Conservation (phyloP, 441 rosid genomes). For the Corymbia citriodora region DNA sequence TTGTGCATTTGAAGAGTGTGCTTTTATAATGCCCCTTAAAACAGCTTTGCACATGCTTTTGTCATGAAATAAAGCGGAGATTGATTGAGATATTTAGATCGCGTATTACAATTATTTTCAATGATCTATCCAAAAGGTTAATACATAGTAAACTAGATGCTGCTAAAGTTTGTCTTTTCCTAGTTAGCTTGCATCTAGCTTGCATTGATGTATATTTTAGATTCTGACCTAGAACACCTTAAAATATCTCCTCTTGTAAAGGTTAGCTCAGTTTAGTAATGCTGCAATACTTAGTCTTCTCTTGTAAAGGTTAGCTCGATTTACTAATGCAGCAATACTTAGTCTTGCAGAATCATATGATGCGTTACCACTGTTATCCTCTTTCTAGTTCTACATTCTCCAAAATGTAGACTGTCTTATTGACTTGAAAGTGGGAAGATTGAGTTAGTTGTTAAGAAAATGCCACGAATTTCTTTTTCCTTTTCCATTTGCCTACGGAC, state of each 20-base stretch:
- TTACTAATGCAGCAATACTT: background rate
- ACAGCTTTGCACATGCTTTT: background rate
- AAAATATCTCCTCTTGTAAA: background rate
- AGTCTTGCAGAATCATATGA: background rate
- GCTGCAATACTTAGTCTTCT: background rate
- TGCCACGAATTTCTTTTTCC: background rate
- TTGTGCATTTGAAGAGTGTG: background rate
- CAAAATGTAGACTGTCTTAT: background rate
- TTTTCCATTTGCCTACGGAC: background rate
- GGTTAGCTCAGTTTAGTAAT: background rate
- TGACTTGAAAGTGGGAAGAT: background rate
- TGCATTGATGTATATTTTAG: background rate
- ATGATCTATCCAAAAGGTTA: background rate
- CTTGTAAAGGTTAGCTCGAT: background rate
- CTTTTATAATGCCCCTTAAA: background rate
- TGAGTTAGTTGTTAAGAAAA: background rate
- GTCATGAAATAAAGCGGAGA: background rate
- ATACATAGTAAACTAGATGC: background rate
- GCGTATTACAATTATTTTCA: background rate
- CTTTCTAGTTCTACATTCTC: background rate
- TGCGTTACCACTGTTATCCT: background rate
- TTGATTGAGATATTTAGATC: background rate
- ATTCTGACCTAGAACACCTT: background rate
- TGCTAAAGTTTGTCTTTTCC: background rate
- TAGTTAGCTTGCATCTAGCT: background rate